phyloP scores from a whole-genome alignment of 2,329 filamentous ascomycete genomes.

The Talaromyces funiculosus region DNA sequence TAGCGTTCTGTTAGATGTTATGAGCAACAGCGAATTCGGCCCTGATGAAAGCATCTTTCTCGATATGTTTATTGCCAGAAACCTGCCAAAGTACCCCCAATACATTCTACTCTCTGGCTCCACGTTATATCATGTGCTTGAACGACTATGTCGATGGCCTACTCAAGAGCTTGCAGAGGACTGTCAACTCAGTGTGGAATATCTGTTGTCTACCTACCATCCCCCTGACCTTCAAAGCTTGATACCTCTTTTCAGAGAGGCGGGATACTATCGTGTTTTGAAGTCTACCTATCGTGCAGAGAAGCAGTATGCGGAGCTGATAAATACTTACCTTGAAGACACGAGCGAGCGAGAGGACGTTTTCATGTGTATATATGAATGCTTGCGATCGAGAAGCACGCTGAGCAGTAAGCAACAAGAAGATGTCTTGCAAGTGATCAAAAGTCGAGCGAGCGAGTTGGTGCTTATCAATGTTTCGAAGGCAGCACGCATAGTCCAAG shows the following conservation, averaged over 20 bases:
- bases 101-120: slow-evolving; percentile 88
- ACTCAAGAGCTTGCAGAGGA: slow-evolving; percentile 77
- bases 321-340: slow-evolving; percentile 82
- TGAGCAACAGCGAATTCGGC: slow-evolving; percentile 67
- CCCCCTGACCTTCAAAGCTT: slow-evolving; percentile 73
- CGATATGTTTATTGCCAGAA: slow-evolving; percentile 97
- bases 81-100: slow-evolving; percentile 92
- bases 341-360: slow-evolving; percentile 66
- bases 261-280: slow-evolving; percentile 82
- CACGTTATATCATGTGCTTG: slow-evolving; percentile 72
- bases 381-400: slow-evolving; percentile 59
- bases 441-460: slow-evolving; percentile 60
- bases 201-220: slow-evolving; percentile 86
- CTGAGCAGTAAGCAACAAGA: slow-evolving; percentile 64
- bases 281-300: slow-evolving; percentile 82
- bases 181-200: slow-evolving; percentile 94
- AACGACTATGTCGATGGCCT: slow-evolving; percentile 79
- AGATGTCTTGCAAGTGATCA: slow-evolving; percentile 64
- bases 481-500: slow-evolving; percentile 61
- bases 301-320: slow-evolving; percentile 69
- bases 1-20: slow-evolving; percentile 83
- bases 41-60: slow-evolving; percentile 84
- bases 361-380: slow-evolving; percentile 74
- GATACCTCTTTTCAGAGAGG: slow-evolving; percentile 70
- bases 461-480: slow-evolving; percentile 60